Evolutionary conservation across 768 basidiomycete species (phyloP).

Genomic region (Phlebiopsis gigantea): DNA sequence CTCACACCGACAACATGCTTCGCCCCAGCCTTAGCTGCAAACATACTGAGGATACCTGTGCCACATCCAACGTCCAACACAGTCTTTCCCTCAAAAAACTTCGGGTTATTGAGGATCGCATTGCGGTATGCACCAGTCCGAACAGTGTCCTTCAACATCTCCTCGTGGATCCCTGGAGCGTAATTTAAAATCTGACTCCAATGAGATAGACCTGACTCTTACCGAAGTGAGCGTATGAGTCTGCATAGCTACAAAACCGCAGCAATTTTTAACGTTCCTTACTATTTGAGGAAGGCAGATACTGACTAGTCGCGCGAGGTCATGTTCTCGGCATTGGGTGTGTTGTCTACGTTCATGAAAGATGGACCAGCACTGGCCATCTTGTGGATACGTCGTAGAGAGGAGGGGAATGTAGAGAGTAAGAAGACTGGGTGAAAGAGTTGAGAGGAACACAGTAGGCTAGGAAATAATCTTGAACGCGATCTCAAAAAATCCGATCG

Average conservation of each 20-base stretch:
- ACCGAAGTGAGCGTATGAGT: conserved; percentile 96
- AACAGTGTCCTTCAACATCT: conserved; percentile 97
- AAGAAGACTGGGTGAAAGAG: conserved; percentile 6
- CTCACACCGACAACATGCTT: conserved; percentile 88
- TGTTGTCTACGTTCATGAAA: conserved; percentile 20
- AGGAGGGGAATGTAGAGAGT: not conserved
- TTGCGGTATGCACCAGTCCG: conserved; percentile 93
- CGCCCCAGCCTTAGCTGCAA: conserved; percentile 94
- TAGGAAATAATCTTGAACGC: conserved; percentile 4
- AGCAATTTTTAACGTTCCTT: conserved; percentile 17
- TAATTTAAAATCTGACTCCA: not conserved
- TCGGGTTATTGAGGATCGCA: conserved; percentile 90
- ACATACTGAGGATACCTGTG: conserved; percentile 97
- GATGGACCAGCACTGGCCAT: conserved; percentile 27
- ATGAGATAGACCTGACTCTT: conserved; percentile 18
- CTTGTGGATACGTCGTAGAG: conserved; percentile 8
- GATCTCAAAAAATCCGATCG: conserved; percentile 13
- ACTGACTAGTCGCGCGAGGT: conserved; percentile 87
- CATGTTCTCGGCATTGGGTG: conserved; percentile 33
- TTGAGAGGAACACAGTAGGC: not conserved
- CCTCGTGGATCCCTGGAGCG: conserved; percentile 86
- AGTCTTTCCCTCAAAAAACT: conserved; percentile 94
- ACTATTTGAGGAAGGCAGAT: not conserved
- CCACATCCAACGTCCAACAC: conserved; percentile 99
- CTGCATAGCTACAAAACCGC: conserved; percentile 68